These are phyloP conservation scores for Biscogniauxia marginata DNA, from an alignment of 2,329 filamentous ascomycete species.

Conservation along the genomic window DNA sequence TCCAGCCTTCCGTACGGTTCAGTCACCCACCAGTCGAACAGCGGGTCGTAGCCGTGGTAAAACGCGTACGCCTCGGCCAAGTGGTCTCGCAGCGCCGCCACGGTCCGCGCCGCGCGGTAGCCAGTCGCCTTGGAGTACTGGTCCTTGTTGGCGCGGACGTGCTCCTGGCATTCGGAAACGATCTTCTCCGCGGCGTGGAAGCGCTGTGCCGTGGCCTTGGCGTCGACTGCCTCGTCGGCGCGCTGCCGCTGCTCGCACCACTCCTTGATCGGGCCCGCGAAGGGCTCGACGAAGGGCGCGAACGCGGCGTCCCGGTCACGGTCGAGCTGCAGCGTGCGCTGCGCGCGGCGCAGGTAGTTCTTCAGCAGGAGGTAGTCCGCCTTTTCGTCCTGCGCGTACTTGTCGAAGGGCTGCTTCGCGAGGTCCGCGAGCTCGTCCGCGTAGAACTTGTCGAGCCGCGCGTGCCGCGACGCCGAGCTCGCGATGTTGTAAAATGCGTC, in stretches of 20 bases:
- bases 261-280: slow-evolving; percentile 39
- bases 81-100: slow-evolving; percentile 39
- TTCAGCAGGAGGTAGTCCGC: slow-evolving; percentile 51
- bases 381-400: slow-evolving; percentile 42
- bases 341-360: slow-evolving; percentile 41
- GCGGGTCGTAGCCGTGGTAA: slow-evolving; percentile 54
- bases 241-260: slow-evolving; percentile 49
- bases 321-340: slow-evolving; percentile 41
- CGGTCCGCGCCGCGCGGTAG: slow-evolving; percentile 44
- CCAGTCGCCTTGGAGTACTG: slow-evolving; percentile 43
- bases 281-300: slow-evolving; percentile 42
- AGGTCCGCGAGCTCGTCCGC: slow-evolving; percentile 40
- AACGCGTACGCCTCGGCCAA: slow-evolving; percentile 49
- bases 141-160: slow-evolving; percentile 34
- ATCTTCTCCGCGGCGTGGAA: slow-evolving; percentile 37
- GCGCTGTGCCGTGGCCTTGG: slow-evolving; percentile 41
- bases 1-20: slow-evolving; percentile 43
- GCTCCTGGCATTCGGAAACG: slow-evolving; percentile 33
- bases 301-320: slow-evolving; percentile 36
- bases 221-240: slow-evolving; percentile 42
- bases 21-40: slow-evolving; percentile 56
- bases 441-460: slow-evolving; percentile 42
- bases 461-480: slow-evolving; percentile 41
- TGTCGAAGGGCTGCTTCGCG: slow-evolving; percentile 33
- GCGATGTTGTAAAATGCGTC: slow-evolving; percentile 48